Percentiles rank a stretch among this genome's conserved stretches.
These are phyloP conservation scores for Fusarium sp. DNA, from an alignment of 2,329 filamentous ascomycete species.

Conservation along the genomic window DNA sequence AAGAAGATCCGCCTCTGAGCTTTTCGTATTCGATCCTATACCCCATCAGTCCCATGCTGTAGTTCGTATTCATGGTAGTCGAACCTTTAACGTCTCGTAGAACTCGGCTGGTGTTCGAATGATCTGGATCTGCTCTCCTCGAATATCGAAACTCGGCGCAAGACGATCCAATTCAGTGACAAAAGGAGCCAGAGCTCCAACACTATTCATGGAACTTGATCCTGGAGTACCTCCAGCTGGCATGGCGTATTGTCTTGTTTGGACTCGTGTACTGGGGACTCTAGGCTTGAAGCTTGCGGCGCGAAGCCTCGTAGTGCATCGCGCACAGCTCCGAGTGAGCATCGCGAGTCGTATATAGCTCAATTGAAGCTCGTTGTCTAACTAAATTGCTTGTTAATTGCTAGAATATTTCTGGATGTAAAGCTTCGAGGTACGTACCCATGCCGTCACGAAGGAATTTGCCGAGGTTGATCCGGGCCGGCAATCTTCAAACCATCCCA, in stretches of 20 bases:
- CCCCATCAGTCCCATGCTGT: conserved; percentile 25
- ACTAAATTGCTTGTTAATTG: conserved; percentile 29
- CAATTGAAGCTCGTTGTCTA: conserved; percentile 2
- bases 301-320: conserved; percentile 45
- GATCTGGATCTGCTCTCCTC: conserved; percentile 82
- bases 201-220: conserved; percentile 30
- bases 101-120: conserved; percentile 87
- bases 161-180: conserved; percentile 84
- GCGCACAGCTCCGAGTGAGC: conserved; percentile 51
- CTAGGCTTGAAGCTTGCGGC: conserved; percentile 38
- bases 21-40: conserved; percentile 81
- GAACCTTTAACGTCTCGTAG: conserved; percentile 88
- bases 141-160: conserved; percentile 88
- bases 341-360: conserved; percentile 36
- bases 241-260: conserved; percentile 56
- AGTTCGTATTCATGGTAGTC: neutral
- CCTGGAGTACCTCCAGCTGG: conserved; percentile 45
- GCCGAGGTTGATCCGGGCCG: conserved; percentile 48
- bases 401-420: conserved; percentile 33
- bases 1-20: conserved; percentile 87
- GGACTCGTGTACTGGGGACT: conserved; percentile 47
- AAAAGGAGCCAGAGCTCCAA: conserved; percentile 64
- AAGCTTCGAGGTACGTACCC: conserved; percentile 33
- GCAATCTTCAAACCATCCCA: conserved; percentile 39
- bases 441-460: conserved; percentile 28